These are phyloP conservation scores for Aureobasidium sp. DNA, from an alignment of 2,329 filamentous ascomycete species.

Conservation along the genomic window DNA sequence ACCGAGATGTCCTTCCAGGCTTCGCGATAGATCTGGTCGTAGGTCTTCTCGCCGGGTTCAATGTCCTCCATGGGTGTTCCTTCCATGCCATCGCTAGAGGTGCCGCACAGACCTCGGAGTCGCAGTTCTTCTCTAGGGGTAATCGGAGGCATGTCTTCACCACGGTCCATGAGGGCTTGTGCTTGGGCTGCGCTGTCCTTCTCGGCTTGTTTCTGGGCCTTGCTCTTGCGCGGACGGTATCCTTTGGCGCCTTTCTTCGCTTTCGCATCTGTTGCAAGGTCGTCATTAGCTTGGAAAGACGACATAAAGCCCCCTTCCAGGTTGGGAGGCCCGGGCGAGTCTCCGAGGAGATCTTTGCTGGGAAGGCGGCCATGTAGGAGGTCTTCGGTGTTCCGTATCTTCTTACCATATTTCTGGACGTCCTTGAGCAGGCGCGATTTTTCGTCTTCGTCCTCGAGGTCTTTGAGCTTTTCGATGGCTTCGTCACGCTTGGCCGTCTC, in stretches of 20 bases:
- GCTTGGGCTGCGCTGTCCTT: slow-evolving; percentile 76
- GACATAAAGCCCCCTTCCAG: slow-evolving; percentile 79
- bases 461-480: slow-evolving; percentile 66
- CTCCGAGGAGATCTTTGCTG: slow-evolving; percentile 61
- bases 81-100: slow-evolving; percentile 42
- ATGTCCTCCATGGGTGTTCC: slow-evolving; percentile 39
- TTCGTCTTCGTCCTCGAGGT: slow-evolving; percentile 74
- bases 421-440: slow-evolving; percentile 72
- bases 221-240: slow-evolving; percentile 76
- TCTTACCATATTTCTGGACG: slow-evolving; percentile 83
- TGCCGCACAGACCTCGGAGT: slow-evolving; percentile 25
- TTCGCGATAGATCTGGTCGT: slow-evolving; percentile 94
- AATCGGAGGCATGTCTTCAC: slow-evolving; percentile 58
- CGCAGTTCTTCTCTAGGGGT: slow-evolving; percentile 48
- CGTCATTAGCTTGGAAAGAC: slow-evolving; percentile 54
- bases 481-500: slow-evolving; percentile 76
- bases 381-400: slow-evolving; percentile 81
- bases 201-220: slow-evolving; percentile 58
- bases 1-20: slow-evolving; percentile 96
- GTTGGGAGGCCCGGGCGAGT: slow-evolving; percentile 65
- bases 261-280: slow-evolving; percentile 15
- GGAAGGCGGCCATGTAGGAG: slow-evolving; percentile 75
- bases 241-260: slow-evolving; percentile 16
- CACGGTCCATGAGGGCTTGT: slow-evolving; percentile 72
- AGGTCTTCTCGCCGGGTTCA: slow-evolving; percentile 76